Conservation (phyloP, 2,329 filamentous ascomycete genomes). For the Decorospora gaudefroyi region DNA sequence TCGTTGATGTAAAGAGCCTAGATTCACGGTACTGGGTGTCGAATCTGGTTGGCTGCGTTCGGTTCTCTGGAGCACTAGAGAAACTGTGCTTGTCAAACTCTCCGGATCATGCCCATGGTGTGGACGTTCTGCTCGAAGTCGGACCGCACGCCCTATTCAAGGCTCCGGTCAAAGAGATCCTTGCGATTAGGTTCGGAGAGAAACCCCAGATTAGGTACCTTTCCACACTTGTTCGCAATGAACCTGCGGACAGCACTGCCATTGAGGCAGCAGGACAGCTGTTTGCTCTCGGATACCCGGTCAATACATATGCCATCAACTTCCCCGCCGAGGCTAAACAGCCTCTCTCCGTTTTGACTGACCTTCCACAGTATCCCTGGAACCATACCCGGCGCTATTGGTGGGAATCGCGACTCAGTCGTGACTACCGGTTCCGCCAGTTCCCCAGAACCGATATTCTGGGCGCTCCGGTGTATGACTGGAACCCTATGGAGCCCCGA, state of each 20-base stretch:
- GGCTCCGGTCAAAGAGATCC: slow-evolving; percentile 10
- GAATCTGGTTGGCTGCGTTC: slow-evolving; percentile 28
- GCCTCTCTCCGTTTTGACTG: slow-evolving; percentile 9
- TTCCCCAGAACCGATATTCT: slow-evolving; percentile 23
- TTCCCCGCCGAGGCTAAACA: slow-evolving; percentile 12
- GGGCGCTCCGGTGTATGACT: slow-evolving; percentile 18
- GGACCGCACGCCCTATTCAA: slow-evolving; percentile 19
- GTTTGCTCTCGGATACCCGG: background rate
- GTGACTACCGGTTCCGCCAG: slow-evolving; percentile 22
- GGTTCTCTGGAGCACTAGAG: slow-evolving; percentile 10
- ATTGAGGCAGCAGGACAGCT: slow-evolving; percentile 14
- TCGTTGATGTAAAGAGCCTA: slow-evolving; percentile 12
- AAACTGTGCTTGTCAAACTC: slow-evolving; percentile 3
- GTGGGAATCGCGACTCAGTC: slow-evolving; percentile 28
- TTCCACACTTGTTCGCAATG: slow-evolving; percentile 11
- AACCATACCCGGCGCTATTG: slow-evolving; percentile 40
- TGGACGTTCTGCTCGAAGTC: slow-evolving; percentile 18
- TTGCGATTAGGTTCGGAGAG: slow-evolving; percentile 5
- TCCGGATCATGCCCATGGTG: background rate
- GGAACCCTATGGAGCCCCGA: slow-evolving; percentile 18
- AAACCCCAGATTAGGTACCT: slow-evolving; percentile 11
- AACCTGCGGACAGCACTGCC: slow-evolving; percentile 10
- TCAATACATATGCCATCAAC: slow-evolving; percentile 12
- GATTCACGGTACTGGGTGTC: slow-evolving; percentile 34
- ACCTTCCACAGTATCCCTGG: slow-evolving; percentile 44